These are phyloP conservation scores for Marasmius sp. DNA, from an alignment of 1,284 basidiomycete species.

Conservation along the genomic window DNA sequence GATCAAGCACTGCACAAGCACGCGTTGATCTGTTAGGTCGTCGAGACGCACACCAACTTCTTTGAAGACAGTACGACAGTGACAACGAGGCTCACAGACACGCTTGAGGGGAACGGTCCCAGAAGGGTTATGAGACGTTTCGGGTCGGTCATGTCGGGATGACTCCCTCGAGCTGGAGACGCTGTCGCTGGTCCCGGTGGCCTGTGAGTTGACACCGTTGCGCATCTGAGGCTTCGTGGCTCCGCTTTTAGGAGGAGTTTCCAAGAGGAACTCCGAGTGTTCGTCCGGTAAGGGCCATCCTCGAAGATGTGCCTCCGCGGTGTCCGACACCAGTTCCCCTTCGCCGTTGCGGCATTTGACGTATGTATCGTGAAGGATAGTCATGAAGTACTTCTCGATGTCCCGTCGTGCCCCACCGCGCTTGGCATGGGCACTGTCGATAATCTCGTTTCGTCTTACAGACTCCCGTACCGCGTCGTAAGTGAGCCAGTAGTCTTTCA, in stretches of 20 bases:
- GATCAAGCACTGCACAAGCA: background rate
- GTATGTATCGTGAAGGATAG: background rate
- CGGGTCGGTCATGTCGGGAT: too few relatives aligned
- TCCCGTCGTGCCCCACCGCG: background rate
- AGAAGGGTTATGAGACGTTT: too few relatives aligned
- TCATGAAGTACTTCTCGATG: slow-evolving; percentile 5
- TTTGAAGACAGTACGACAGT: background rate
- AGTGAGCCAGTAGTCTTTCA: background rate
- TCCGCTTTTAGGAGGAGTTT: too few relatives aligned
- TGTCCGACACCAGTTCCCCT: background rate
- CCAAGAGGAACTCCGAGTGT: too few relatives aligned
- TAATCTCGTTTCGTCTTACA: background rate
- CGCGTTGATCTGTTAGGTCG: background rate
- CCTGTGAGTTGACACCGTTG: too few relatives aligned
- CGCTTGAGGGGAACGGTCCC: background rate
- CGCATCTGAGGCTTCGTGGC: too few relatives aligned
- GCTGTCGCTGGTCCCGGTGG: too few relatives aligned
- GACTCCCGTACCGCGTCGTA: background rate
- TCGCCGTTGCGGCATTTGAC: background rate
- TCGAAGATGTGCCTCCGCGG: background rate
- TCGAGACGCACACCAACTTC: background rate
- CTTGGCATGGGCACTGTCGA: background rate
- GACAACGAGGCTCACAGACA: background rate
- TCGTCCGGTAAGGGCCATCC: too few relatives aligned
- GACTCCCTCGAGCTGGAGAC: too few relatives aligned